These are phyloP conservation scores for Ceratocystis ficicola DNA, from an alignment of 2,329 filamentous ascomycete species.

Conservation along the genomic window DNA sequence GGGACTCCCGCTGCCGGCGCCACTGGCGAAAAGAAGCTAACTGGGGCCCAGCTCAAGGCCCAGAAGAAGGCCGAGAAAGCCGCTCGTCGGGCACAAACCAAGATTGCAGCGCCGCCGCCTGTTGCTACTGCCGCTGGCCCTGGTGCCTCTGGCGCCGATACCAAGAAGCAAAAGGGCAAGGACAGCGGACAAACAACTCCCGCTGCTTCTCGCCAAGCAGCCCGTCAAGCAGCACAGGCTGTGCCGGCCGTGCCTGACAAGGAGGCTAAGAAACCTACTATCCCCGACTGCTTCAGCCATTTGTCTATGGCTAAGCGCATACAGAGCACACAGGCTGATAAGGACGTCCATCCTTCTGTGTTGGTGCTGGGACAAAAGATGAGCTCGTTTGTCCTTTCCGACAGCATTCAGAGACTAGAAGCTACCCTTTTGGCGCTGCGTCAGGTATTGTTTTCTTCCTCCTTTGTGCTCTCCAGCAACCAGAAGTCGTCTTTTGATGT, in stretches of 20 bases:
- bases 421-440: slow-evolving; percentile 84
- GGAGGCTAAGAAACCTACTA: slow-evolving; percentile 44
- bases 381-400: slow-evolving; percentile 74
- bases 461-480: background rate
- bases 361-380: slow-evolving; percentile 81
- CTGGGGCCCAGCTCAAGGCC: slow-evolving; percentile 74
- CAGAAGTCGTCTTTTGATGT: background rate
- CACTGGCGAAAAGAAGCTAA: slow-evolving; percentile 44
- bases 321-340: slow-evolving; percentile 46
- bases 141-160: slow-evolving; percentile 33
- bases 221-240: slow-evolving; percentile 31
- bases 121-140: slow-evolving; percentile 31
- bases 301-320: slow-evolving; percentile 55
- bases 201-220: slow-evolving; percentile 27
- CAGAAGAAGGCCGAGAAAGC: slow-evolving; percentile 84
- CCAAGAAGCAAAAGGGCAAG: slow-evolving; percentile 29
- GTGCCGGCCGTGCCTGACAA: slow-evolving; percentile 33
- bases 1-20: slow-evolving; percentile 7
- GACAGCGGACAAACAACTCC: slow-evolving; percentile 18
- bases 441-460: slow-evolving; percentile 41
- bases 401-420: slow-evolving; percentile 77
- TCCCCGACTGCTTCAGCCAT: slow-evolving; percentile 68
- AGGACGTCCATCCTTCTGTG: slow-evolving; percentile 76
- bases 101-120: slow-evolving; percentile 40
- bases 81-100: slow-evolving; percentile 64